Percentiles rank a stretch among this genome's conserved stretches.
These are phyloP conservation scores for Diaporthe australafricana DNA, from an alignment of 2,329 filamentous ascomycete genomes.

Conservation along the genomic window DNA sequence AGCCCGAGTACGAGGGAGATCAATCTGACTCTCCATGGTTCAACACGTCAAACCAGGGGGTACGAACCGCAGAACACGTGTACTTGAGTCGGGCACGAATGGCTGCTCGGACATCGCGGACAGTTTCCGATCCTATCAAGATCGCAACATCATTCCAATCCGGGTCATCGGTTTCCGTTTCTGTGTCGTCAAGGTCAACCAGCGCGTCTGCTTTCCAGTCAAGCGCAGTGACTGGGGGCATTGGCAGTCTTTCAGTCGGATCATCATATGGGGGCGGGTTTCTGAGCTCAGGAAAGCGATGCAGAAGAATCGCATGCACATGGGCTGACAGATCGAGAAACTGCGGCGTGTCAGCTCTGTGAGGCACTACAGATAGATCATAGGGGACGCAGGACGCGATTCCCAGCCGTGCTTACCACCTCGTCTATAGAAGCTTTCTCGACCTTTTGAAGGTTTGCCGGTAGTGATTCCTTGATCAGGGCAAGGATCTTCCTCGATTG, in stretches of 20 bases:
- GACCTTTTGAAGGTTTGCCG: constrained; percentile 74
- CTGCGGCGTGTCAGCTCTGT: constrained; percentile 9
- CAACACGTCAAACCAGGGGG: background rate
- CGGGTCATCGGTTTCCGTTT: constrained; percentile 82
- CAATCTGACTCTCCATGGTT: background rate
- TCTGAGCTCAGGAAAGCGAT: constrained; percentile 80
- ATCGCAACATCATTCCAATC: constrained; percentile 98
- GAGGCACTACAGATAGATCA: background rate
- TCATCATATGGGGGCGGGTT: constrained; percentile 80
- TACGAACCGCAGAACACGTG: constrained; percentile 75
- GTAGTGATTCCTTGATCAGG: constrained; percentile 79
- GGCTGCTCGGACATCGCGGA: constrained; percentile 77
- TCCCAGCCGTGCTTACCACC: constrained; percentile 57
- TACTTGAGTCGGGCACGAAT: constrained; percentile 81
- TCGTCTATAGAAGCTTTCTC: constrained; percentile 98
- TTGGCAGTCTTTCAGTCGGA: constrained; percentile 75
- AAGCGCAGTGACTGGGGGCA: constrained; percentile 75
- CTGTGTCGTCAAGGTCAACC: constrained; percentile 78
- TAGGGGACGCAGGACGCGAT: background rate
- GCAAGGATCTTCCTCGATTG: constrained; percentile 86
- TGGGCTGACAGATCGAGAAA: constrained; percentile 93
- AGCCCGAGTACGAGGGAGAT: background rate
- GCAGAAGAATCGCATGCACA: constrained; percentile 79
- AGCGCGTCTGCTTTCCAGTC: constrained; percentile 89
- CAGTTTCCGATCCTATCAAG: constrained; percentile 88